A percentile compares a stretch with the other conserved stretches of the same genome.
Evolutionary conservation across 2,329 filamentous ascomycete species (phyloP).

Genomic region (Epicoccum sorghinum): DNA sequence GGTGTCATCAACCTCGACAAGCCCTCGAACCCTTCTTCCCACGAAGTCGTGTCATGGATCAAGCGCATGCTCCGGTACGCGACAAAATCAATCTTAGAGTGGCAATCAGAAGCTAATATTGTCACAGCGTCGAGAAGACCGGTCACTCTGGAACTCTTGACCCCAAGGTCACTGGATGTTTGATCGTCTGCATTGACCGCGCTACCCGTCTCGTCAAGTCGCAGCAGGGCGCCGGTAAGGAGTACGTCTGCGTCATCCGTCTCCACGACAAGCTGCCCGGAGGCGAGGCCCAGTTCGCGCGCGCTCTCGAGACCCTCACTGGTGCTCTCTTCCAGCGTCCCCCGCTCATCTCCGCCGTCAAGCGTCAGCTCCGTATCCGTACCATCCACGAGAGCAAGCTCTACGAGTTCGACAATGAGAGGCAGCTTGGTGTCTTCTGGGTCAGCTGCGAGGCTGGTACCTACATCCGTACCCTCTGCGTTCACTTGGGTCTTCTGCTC

Average conservation of each 20-base stretch:
- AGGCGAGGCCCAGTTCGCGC: constrained; percentile 88
- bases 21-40: constrained; percentile 94
- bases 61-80: constrained; percentile 90
- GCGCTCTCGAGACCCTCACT: constrained; percentile 92
- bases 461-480: constrained; percentile 97
- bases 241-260: constrained; percentile 95
- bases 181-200: constrained; percentile 95
- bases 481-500: constrained; percentile 79
- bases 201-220: constrained; percentile 98
- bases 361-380: constrained; percentile 96
- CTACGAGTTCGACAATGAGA: constrained; percentile 95
- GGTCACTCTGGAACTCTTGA: constrained; percentile 98
- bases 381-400: constrained; percentile 98
- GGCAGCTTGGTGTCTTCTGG: constrained; percentile 98
- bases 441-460: constrained; percentile 98
- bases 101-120: constrained; percentile 19
- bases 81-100: background rate
- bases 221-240: constrained; percentile 98
- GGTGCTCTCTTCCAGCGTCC: constrained; percentile 97
- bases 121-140: constrained; percentile 82
- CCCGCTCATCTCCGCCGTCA: constrained; percentile 96
- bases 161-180: constrained; percentile 94
- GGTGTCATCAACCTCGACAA: constrained; percentile 99
- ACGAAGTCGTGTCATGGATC: constrained; percentile 99
- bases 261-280: constrained; percentile 95